phyloP scores from a whole-genome alignment of 768 basidiomycete genomes.

The Cystobasidium onofrii region DNA sequence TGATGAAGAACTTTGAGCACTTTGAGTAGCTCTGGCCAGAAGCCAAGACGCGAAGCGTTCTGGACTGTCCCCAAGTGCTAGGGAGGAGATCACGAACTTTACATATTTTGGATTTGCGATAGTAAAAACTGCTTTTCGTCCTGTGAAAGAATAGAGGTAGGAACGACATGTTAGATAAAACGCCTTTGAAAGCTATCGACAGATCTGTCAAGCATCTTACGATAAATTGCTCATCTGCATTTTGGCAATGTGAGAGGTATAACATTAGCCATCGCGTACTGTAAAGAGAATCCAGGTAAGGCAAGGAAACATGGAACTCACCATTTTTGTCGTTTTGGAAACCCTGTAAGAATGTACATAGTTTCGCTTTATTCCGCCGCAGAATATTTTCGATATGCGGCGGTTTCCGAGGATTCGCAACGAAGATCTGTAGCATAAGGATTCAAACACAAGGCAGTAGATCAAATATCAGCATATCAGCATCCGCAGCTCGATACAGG shows the following conservation, averaged over 20 bases:
- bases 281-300: too few relatives aligned
- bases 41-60: too few relatives aligned
- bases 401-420: constrained; percentile 98
- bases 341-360: constrained; percentile 74
- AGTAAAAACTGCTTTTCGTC: constrained; percentile 96
- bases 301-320: too few relatives aligned
- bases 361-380: constrained; percentile 84
- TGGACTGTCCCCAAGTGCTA: too few relatives aligned
- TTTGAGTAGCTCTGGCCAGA: too few relatives aligned
- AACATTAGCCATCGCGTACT: constrained; percentile 39
- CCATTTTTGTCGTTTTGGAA: constrained; percentile 99
- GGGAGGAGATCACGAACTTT: too few relatives aligned
- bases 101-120: constrained; percentile 75
- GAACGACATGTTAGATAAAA: too few relatives aligned
- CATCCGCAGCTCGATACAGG: too few relatives aligned
- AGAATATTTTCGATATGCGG: constrained; percentile 86
- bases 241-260: constrained; percentile 11
- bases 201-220: constrained; percentile 48
- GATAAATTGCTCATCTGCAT: constrained; percentile 83
- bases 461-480: too few relatives aligned
- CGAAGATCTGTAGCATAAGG: constrained; percentile 70
- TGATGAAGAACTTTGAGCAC: too few relatives aligned
- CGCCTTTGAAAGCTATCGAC: too few relatives aligned
- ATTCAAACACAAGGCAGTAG: too few relatives aligned
- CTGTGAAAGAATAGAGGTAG: constrained; percentile 44